phyloP scores from a whole-genome alignment of 2,329 filamentous ascomycete species.

The Xylaria sp. region DNA sequence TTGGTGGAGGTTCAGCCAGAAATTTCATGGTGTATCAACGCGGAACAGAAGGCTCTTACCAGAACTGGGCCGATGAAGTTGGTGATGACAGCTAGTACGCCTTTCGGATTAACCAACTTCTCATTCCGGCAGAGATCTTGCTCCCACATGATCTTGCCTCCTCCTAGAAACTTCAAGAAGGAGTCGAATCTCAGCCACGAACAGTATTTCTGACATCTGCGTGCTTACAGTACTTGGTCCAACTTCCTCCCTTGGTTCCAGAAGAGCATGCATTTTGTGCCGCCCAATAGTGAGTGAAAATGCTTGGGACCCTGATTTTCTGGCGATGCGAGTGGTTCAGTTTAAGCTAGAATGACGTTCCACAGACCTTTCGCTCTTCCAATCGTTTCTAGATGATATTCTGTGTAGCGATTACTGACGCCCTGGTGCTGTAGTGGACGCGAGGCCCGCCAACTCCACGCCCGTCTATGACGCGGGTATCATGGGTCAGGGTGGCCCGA shows the following conservation, averaged over 20 bases:
- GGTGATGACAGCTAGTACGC: constrained; percentile 33
- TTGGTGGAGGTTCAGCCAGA: constrained; percentile 39
- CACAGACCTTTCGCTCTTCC: background rate
- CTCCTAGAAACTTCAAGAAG: background rate
- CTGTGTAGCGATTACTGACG: constrained; percentile 2
- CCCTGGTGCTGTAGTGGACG: constrained; percentile 7
- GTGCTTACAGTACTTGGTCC: constrained; percentile 26
- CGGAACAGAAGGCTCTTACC: constrained; percentile 33
- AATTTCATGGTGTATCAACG: constrained; percentile 43
- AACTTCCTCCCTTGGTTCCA: constrained; percentile 36
- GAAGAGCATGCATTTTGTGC: constrained; percentile 36
- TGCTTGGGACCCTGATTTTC: no score
- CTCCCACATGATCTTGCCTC: background rate
- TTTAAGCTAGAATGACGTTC: no score
- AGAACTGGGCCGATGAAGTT: constrained; percentile 35
- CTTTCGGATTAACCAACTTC: background rate
- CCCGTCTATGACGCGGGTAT: constrained; percentile 37
- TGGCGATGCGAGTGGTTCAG: no score
- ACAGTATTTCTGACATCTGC: background rate
- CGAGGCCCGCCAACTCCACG: constrained; percentile 37
- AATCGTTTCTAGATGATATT: background rate
- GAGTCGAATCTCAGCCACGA: background rate
- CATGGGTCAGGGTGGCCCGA: constrained; percentile 44
- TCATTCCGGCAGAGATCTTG: background rate
- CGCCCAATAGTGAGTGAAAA: constrained; percentile 28